Evolutionary conservation across 345 rosid species (phyloP).

Genomic region (Boechera divaricarpa): DNA sequence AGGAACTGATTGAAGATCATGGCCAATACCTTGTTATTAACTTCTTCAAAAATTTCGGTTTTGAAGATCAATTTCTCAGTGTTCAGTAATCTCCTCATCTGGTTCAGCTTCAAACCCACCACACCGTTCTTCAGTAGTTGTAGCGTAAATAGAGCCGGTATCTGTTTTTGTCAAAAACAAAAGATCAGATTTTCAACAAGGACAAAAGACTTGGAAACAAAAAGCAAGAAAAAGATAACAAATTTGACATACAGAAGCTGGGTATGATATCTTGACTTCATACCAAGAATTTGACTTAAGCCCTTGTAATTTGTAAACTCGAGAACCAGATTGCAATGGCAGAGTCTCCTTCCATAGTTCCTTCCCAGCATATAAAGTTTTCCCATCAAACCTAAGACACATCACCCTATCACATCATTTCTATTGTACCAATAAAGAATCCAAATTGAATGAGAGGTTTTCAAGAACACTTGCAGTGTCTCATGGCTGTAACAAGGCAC

Average conservation of each 20-base stretch:
- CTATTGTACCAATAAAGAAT: neutral
- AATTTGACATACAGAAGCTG: conserved; percentile 86
- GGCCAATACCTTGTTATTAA: conserved; percentile 52
- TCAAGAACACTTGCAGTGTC: conserved; percentile 46
- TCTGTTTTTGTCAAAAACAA: conserved; percentile 44
- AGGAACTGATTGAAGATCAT: neutral
- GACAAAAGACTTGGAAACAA: conserved; percentile 18
- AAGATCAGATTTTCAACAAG: conserved; percentile 23
- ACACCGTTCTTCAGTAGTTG: conserved; percentile 57
- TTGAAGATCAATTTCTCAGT: conserved; percentile 71
- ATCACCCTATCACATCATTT: neutral
- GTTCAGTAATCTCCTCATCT: conserved; percentile 59
- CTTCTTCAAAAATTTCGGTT: conserved; percentile 47
- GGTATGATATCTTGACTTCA: conserved; percentile 98
- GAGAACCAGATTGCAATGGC: conserved; percentile 62
- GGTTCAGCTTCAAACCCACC: conserved; percentile 42
- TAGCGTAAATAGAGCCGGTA: conserved; percentile 73
- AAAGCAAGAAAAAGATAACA: conserved; percentile 14
- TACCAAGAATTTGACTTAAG: conserved; percentile 78
- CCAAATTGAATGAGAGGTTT: neutral
- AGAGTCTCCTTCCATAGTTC: conserved; percentile 73
- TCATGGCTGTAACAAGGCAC: conserved; percentile 45
- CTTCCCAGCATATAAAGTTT: conserved; percentile 63
- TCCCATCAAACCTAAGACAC: conserved; percentile 47
- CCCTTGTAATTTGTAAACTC: conserved; percentile 62